Conservation (phyloP, 371 early-diverging fungal species). For the Rhizopus stolonifer region DNA sequence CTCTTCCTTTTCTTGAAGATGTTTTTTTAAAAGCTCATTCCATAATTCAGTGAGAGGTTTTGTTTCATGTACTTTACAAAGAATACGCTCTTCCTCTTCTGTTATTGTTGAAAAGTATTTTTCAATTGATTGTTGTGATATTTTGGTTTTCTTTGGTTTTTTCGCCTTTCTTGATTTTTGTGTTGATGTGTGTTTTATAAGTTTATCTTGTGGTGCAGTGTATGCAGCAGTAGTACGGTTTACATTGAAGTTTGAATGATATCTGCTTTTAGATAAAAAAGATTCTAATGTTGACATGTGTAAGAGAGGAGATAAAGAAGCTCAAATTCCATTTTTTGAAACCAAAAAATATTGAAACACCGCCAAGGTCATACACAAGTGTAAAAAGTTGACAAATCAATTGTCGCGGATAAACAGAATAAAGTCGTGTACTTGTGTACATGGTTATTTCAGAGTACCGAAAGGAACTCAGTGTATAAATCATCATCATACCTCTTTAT, state of each 20-base stretch:
- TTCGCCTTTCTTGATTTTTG: neutral
- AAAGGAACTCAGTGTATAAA: no score
- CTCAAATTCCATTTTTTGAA: no score
- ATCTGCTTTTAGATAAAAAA: neutral
- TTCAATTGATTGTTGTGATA: neutral
- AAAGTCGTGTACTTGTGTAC: no score
- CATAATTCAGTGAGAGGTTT: neutral
- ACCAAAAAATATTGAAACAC: no score
- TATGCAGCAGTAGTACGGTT: neutral
- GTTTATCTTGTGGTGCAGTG: neutral
- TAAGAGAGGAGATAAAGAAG: no score
- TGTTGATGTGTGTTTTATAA: neutral
- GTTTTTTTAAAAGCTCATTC: neutral
- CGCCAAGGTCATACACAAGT: no score
- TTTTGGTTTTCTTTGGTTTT: neutral
- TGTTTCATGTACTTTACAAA: neutral
- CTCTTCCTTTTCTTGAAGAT: constrained; percentile 1
- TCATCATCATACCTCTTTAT: no score
- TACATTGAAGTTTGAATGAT: neutral
- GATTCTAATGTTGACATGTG: neutral
- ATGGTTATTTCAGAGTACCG: no score
- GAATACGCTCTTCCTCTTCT: constrained; percentile 1
- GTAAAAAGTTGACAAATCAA: no score
- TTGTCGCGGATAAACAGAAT: no score
- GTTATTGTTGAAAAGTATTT: neutral